Conservation (phyloP, 2,329 filamentous ascomycete species). For the Aschersonia sp. region DNA sequence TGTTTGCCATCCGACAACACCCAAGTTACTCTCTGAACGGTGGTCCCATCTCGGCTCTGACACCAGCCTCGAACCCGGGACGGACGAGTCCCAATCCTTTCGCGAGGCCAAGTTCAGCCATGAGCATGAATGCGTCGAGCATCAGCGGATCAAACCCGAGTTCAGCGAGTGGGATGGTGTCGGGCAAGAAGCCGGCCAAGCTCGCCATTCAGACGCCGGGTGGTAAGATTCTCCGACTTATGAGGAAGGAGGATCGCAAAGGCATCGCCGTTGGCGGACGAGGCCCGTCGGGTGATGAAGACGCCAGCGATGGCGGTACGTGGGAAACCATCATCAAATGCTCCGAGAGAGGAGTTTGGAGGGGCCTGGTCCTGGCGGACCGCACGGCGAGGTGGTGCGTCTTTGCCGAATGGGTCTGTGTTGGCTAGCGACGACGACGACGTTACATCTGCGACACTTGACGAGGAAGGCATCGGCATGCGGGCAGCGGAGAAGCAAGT, state of each 20-base stretch:
- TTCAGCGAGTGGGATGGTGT: conserved; percentile 34
- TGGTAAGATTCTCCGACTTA: conserved; percentile 83
- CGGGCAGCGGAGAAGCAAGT: no score
- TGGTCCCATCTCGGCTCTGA: conserved; percentile 20
- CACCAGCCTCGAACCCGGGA: conserved; percentile 31
- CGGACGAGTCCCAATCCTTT: conserved; percentile 45
- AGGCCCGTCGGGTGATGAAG: conserved; percentile 32
- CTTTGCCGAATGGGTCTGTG: conserved; percentile 74
- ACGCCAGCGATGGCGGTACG: conserved; percentile 52
- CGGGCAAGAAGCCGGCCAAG: conserved; percentile 76
- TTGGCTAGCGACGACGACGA: conserved; percentile 13
- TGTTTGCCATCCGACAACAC: conserved; percentile 91
- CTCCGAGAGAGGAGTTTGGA: conserved; percentile 67
- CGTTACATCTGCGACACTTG: neutral
- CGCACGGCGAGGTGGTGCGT: conserved; percentile 78
- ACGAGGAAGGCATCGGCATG: neutral
- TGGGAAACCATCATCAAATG: conserved; percentile 92
- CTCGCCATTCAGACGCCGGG: conserved; percentile 86
- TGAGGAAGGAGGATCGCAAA: conserved; percentile 61
- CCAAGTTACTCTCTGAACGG: conserved; percentile 38
- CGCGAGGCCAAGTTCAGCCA: conserved; percentile 42
- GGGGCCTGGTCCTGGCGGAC: conserved; percentile 69
- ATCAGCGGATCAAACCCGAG: conserved; percentile 42
- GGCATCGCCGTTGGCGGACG: conserved; percentile 31
- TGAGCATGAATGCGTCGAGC: conserved; percentile 49